Percentiles rank a stretch among this genome's conserved stretches.
phyloP scores from a whole-genome alignment of 2,329 filamentous ascomycete species.

The Penicillium sp. region DNA sequence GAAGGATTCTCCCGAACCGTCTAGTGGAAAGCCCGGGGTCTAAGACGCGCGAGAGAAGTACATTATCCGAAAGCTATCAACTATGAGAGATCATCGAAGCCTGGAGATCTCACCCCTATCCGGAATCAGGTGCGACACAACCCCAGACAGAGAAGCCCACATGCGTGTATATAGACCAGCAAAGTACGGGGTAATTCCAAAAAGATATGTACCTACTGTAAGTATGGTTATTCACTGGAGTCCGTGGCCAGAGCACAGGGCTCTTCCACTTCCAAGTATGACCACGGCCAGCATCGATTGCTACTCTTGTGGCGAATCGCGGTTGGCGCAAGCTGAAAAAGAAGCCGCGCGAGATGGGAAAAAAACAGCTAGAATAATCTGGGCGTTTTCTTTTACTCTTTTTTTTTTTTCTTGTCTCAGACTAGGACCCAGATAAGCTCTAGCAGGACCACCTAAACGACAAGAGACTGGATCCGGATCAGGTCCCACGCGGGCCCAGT shows the following conservation, averaged over 20 bases:
- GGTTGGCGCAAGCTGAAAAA: slow-evolving; percentile 17
- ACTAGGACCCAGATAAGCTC: slow-evolving; percentile 13
- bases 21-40: no score
- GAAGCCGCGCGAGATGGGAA: slow-evolving; percentile 9
- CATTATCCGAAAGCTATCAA: slow-evolving; percentile 9
- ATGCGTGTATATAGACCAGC: background rate
- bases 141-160: no score
- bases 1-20: slow-evolving; percentile 8
- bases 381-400: background rate
- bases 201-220: background rate
- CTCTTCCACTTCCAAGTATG: slow-evolving; percentile 4
- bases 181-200: slow-evolving; percentile 14
- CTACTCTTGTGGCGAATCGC: slow-evolving; percentile 22
- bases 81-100: no score
- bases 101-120: slow-evolving; percentile 15
- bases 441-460: no score
- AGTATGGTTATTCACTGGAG: background rate
- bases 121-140: slow-evolving; percentile 3
- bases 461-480: no score
- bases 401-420: background rate
- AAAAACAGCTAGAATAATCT: background rate
- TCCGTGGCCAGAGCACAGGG: slow-evolving; percentile 8
- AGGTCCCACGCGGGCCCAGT: no score
- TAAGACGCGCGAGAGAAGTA: no score
- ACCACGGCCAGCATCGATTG: slow-evolving; percentile 11